Percentiles rank a stretch among this genome's conserved stretches.
Conservation (phyloP, 257 asterid genomes). For the Orobanche coerulescens region DNA sequence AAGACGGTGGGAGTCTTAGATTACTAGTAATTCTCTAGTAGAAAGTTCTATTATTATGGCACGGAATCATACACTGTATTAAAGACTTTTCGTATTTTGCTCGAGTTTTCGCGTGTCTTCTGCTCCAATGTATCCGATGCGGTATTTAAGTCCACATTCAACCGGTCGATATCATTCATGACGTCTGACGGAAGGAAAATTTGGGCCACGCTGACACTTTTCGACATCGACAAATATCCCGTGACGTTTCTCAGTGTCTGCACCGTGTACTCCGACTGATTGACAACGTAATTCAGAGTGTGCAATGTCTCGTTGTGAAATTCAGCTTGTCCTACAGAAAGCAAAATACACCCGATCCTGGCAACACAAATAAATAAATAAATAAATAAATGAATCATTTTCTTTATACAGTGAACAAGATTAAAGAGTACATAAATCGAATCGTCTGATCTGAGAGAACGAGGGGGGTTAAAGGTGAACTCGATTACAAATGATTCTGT, state of each 20-base stretch:
- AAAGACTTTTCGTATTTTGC: conserved; percentile 57
- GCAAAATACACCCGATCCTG: conserved; percentile 90
- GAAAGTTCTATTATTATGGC: too few relatives aligned
- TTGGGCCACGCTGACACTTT: conserved; percentile 80
- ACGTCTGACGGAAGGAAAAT: conserved; percentile 83
- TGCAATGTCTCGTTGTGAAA: conserved; percentile 71
- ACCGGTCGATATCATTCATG: conserved; percentile 53
- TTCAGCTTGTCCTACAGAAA: conserved; percentile 79
- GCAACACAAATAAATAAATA: conserved; percentile 13
- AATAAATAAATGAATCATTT: not conserved
- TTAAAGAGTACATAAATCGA: too few relatives aligned
- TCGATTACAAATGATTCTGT: not conserved
- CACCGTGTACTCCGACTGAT: conserved; percentile 89
- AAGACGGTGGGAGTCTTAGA: too few relatives aligned
- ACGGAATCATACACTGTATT: conserved; percentile 55
- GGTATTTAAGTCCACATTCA: conserved; percentile 54
- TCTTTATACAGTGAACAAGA: too few relatives aligned
- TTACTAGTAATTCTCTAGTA: too few relatives aligned
- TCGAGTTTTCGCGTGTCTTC: conserved; percentile 63
- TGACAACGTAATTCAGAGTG: conserved; percentile 76
- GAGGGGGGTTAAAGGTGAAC: not conserved
- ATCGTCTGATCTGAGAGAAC: not conserved
- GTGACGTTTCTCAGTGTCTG: conserved; percentile 84
- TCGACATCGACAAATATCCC: conserved; percentile 61
- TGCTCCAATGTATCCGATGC: conserved; percentile 68